Evolutionary conservation across 306 rosid genomes (phyloP).

Genomic region (Gastrolobium villosum): DNA sequence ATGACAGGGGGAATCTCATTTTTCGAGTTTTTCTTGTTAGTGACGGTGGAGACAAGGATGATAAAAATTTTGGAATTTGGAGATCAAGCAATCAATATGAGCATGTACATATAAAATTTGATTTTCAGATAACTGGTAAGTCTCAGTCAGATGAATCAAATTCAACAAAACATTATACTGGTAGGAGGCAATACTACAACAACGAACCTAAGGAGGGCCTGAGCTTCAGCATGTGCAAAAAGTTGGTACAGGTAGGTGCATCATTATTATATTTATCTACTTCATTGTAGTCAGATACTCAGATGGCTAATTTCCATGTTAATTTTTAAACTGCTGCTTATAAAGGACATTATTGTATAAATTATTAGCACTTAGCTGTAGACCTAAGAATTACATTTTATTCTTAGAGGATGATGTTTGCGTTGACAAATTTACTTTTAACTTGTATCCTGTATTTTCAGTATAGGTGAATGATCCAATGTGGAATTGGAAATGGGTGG

Average conservation of each 20-base stretch:
- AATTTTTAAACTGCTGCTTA: background rate
- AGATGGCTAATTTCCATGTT: background rate
- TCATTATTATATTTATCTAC: background rate
- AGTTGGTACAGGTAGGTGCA: slow-evolving; percentile 68
- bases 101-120: slow-evolving; percentile 63
- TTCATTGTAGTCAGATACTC: slow-evolving; percentile 14
- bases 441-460: background rate
- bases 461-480: slow-evolving; percentile 15
- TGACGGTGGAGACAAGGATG: slow-evolving; percentile 57
- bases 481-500: background rate
- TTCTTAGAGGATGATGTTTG: slow-evolving; percentile 1
- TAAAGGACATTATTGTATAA: slow-evolving; percentile 1
- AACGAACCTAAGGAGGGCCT: slow-evolving; percentile 62
- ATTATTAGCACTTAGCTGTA: slow-evolving; percentile 9
- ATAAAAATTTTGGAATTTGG: slow-evolving; percentile 57
- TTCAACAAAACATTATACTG: slow-evolving; percentile 48
- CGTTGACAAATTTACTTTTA: background rate
- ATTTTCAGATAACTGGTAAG: slow-evolving; percentile 60
- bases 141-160: slow-evolving; percentile 53
- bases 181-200: slow-evolving; percentile 52
- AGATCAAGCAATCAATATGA: slow-evolving; percentile 56
- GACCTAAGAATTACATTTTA: slow-evolving; percentile 22
- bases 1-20: slow-evolving; percentile 54
- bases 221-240: slow-evolving; percentile 78
- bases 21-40: slow-evolving; percentile 59